phyloP scores from a whole-genome alignment of 192 early-diverging fungal genomes.

The Coemansia sp. region DNA sequence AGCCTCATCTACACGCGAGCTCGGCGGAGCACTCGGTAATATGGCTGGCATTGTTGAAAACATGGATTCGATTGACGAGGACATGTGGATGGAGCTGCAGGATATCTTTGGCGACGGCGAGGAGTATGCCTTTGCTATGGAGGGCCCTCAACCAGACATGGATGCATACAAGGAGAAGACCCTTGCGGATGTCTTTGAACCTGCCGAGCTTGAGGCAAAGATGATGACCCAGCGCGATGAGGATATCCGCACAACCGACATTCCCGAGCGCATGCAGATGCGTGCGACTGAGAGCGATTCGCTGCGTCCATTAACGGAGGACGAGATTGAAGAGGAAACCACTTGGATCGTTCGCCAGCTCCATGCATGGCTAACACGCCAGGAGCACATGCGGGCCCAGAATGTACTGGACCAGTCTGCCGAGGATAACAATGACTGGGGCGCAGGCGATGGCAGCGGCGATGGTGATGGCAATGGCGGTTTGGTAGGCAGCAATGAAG shows the following conservation, averaged over 20 bases:
- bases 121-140: constrained; percentile 76
- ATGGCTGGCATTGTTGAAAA: constrained; percentile 47
- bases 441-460: background rate
- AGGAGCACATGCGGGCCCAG: constrained; percentile 1
- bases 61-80: constrained; percentile 54
- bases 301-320: constrained; percentile 54
- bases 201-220: constrained; percentile 79
- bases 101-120: constrained; percentile 91
- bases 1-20: constrained; percentile 8
- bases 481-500: background rate
- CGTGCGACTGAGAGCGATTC: constrained; percentile 43
- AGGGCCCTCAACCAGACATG: constrained; percentile 16
- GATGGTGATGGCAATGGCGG: background rate
- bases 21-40: constrained; percentile 13
- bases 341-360: constrained; percentile 59
- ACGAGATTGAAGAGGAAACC: constrained; percentile 67
- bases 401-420: background rate
- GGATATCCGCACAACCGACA: constrained; percentile 78
- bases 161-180: constrained; percentile 43
- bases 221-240: constrained; percentile 94
- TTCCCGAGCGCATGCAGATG: constrained; percentile 93
- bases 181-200: constrained; percentile 66
- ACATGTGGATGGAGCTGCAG: constrained; percentile 75
- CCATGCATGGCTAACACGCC: constrained; percentile 34
- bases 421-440: background rate